These are phyloP conservation scores for Picea glauca DNA, from an alignment of 75 land plant species.

Conservation along the genomic window DNA sequence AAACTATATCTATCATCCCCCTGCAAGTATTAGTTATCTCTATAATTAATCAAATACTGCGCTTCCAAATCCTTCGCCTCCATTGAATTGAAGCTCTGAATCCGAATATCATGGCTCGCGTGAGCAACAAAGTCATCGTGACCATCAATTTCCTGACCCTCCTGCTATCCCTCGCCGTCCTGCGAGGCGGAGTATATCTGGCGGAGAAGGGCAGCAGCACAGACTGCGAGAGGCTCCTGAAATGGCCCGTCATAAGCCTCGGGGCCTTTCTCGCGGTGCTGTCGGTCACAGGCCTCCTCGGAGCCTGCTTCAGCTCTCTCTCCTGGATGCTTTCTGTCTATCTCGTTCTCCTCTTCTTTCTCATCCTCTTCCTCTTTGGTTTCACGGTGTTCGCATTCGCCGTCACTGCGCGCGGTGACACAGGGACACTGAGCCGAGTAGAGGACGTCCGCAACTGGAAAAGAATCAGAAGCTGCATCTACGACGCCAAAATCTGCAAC, in stretches of 20 bases:
- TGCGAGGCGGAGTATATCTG: slow-evolving; percentile 29
- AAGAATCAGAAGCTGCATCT: slow-evolving; percentile 24
- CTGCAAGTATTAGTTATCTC: too few relatives aligned
- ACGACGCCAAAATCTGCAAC: slow-evolving; percentile 23
- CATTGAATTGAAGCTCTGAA: too few relatives aligned
- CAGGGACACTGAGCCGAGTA: slow-evolving; percentile 28
- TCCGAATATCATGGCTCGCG: slow-evolving; percentile 5
- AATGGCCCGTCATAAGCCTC: slow-evolving; percentile 24
- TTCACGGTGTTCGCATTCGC: slow-evolving; percentile 34
- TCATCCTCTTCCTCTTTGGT: too few relatives aligned
- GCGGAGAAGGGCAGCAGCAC: slow-evolving; percentile 15
- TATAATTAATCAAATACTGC: too few relatives aligned
- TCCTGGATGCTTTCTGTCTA: slow-evolving; percentile 26
- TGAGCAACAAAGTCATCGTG: slow-evolving; percentile 24
- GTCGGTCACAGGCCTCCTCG: slow-evolving; percentile 29
- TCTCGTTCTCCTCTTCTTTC: slow-evolving; percentile 17
- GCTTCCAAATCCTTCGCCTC: too few relatives aligned
- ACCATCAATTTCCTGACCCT: slow-evolving; percentile 25
- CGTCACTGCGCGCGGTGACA: slow-evolving; percentile 25
- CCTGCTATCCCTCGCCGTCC: slow-evolving; percentile 26
- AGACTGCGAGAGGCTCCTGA: slow-evolving; percentile 28
- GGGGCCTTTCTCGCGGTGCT: slow-evolving; percentile 21
- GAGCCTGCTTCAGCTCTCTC: slow-evolving; percentile 18
- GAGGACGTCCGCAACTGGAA: slow-evolving; percentile 22
- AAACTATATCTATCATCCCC: too few relatives aligned